Conservation (phyloP, 2,329 filamentous ascomycete genomes). For the Emergomyces africanus region DNA sequence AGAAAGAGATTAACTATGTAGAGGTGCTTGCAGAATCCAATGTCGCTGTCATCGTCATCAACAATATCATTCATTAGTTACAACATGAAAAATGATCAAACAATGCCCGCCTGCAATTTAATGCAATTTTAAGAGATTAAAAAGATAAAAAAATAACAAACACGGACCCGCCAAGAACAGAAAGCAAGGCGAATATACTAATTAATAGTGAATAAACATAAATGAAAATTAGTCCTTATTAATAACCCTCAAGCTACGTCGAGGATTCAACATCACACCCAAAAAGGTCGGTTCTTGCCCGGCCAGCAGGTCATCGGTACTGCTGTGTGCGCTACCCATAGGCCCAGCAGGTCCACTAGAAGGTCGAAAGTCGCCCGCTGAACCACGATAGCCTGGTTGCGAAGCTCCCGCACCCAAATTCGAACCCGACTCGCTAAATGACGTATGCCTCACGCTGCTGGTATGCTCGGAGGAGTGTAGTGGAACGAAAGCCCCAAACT, state of each 20-base stretch:
- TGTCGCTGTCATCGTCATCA: neutral
- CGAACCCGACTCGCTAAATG: neutral
- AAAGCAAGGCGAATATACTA: neutral
- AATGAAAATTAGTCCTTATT: conserved; percentile 38
- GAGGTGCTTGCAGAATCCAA: neutral
- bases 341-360: conserved; percentile 15
- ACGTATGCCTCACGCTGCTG: conserved; percentile 10
- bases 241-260: conserved; percentile 55
- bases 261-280: conserved; percentile 54
- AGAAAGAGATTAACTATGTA: neutral
- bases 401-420: conserved; percentile 1
- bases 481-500: conserved; percentile 5
- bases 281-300: conserved; percentile 60
- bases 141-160: neutral
- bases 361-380: conserved; percentile 15
- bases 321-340: conserved; percentile 34
- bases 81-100: neutral
- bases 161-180: neutral
- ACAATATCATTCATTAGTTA: neutral
- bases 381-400: conserved; percentile 3
- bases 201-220: neutral
- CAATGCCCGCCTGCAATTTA: too few relatives aligned
- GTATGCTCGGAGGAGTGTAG: conserved; percentile 13
- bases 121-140: neutral
- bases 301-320: conserved; percentile 45